Percentiles rank a stretch among this genome's conserved stretches.
phyloP scores from a whole-genome alignment of 495 filamentous ascomycete species.

The Hyaloscypha variabilis region DNA sequence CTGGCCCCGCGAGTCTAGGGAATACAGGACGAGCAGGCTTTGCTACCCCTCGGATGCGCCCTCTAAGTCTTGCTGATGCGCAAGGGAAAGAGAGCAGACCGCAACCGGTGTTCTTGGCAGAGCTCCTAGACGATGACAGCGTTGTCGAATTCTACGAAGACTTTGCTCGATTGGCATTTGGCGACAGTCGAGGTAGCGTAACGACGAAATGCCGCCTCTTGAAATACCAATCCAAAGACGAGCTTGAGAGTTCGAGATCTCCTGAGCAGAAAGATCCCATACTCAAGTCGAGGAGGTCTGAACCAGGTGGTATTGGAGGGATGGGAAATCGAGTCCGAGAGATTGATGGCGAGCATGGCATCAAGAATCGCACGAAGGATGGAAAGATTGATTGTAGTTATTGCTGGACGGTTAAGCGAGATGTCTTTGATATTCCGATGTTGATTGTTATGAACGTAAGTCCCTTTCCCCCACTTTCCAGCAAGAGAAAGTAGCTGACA shows the following conservation, averaged over 20 bases:
- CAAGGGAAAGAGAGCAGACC: constrained; percentile 40
- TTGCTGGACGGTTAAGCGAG: constrained; percentile 94
- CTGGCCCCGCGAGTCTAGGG: constrained; percentile 37
- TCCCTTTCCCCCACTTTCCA: constrained; percentile 26
- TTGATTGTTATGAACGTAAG: constrained; percentile 96
- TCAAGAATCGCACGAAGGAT: constrained; percentile 77
- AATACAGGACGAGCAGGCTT: constrained; percentile 42
- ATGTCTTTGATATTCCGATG: constrained; percentile 99
- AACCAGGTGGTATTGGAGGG: constrained; percentile 39
- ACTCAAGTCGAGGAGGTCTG: constrained; percentile 40
- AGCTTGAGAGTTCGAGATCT: constrained; percentile 36
- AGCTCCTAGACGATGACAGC: constrained; percentile 90
- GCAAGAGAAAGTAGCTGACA: not conserved
- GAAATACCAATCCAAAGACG: constrained; percentile 76
- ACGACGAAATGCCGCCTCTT: constrained; percentile 84
- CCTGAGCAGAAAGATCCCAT: constrained; percentile 42
- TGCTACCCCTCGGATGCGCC: constrained; percentile 48
- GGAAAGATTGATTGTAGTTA: constrained; percentile 94
- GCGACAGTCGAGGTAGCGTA: constrained; percentile 80
- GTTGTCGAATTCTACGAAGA: constrained; percentile 96
- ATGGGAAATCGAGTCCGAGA: constrained; percentile 55
- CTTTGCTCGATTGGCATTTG: constrained; percentile 88
- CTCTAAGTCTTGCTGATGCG: constrained; percentile 35
- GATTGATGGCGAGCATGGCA: constrained; percentile 77
- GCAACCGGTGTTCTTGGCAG: constrained; percentile 85